Conservation (phyloP, 129 eudicot species). For the Mikania micrantha region DNA sequence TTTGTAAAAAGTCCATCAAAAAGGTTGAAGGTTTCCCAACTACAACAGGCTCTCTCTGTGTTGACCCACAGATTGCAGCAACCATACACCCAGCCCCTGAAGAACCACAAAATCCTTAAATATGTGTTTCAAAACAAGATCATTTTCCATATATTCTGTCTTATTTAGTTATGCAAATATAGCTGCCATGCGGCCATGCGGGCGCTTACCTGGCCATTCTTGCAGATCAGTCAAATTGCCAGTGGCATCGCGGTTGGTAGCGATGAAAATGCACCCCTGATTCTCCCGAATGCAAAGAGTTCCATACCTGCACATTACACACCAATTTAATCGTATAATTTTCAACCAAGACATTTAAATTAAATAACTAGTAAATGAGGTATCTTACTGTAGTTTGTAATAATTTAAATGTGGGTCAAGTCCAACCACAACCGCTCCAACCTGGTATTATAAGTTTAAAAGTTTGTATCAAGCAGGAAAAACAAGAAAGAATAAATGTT, state of each 20-base stretch:
- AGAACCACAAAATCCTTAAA: neutral
- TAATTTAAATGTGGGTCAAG: conserved; percentile 67
- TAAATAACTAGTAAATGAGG: neutral
- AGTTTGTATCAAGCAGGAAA: neutral
- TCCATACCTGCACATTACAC: conserved; percentile 49
- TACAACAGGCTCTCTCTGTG: conserved; percentile 77
- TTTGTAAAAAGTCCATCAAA: conserved; percentile 75
- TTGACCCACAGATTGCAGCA: conserved; percentile 83
- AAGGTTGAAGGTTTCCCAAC: conserved; percentile 94
- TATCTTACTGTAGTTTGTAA: conserved; percentile 86
- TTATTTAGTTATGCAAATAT: neutral
- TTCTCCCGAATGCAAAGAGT: conserved; percentile 92
- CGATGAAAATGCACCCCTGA: conserved; percentile 89
- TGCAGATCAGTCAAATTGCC: conserved; percentile 86
- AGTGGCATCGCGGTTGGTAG: conserved; percentile 92
- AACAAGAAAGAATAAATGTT: neutral
- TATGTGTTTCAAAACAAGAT: neutral
- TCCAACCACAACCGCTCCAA: conserved; percentile 98
- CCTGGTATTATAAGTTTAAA: conserved; percentile 38
- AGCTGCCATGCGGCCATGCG: neutral
- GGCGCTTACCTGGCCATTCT: conserved; percentile 86
- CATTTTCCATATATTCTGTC: neutral
- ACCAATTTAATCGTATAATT: neutral
- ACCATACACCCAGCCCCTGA: conserved; percentile 99
- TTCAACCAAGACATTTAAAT: neutral